Evolutionary conservation across 108 stramenopile genomes (phyloP), one percentile per base, ranked within the genome.

Genomic region (Aurantiochytrium sp.): DNA sequence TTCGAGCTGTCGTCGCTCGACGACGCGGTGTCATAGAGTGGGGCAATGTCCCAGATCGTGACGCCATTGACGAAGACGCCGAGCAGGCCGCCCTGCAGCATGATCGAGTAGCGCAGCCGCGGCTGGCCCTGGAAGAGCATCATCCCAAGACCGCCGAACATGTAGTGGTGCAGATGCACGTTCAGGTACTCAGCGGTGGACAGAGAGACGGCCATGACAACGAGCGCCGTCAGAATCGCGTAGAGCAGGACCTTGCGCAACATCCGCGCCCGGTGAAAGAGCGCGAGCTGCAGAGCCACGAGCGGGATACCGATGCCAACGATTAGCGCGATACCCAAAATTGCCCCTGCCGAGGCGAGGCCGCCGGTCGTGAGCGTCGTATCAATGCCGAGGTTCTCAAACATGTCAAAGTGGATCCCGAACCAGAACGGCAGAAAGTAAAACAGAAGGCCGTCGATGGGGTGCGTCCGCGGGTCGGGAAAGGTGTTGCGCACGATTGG

Each of bases 51-150:
- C 73, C 73, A 81, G 8, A 81, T 30, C 17, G 73, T 81, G 12
- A 81, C 39, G n/a, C 73, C 73, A 48, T 81, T 81, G 6, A 81
- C 73, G 21, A 81, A 48, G 27, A 81, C 36, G 17, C 73, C 73
- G 73, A 48, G 45, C 73, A 81, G 39, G 45, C 39, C 42, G 17
- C 19, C 73, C 24, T 81, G 73, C 6, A 81, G 39, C 15, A 81
- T 42, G 21, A 81, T 81, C 30, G 73, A 81, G 45, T 81, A 81
- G 39, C 73, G 73, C 73, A 81, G 73, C 17, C 73, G 39, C 45
- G 73, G 73, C 45, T 81, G 73, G 12, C 73, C 73, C 45, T 81
- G 73, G 45, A 41, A 81, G 3, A 81, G 73, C 27, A 81, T n/a
- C 24, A 81, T 30, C 6, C 73, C 73, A 19, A 81, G 39, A 15